Evolutionary conservation across 2,329 filamentous ascomycete species (phyloP), one percentile per base, ranked within the genome.

Genomic region (Diaporthe sp.): DNA sequence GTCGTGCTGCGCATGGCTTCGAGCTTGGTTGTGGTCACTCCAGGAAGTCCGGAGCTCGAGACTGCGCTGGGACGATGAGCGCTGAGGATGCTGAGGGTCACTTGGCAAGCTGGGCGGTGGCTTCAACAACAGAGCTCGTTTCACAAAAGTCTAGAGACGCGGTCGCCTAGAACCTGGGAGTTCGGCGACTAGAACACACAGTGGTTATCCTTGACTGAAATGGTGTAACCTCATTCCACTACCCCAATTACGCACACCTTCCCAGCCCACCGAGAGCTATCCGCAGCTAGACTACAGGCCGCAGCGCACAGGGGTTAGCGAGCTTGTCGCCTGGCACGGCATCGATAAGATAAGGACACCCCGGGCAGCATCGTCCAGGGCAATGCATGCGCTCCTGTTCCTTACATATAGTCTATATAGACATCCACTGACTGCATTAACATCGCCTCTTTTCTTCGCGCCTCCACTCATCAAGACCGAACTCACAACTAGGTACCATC

Each of bases 1-100:
- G 28, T 72, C 63, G 39, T 71, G 71, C 78, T 75, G 81, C 74
- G 81, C 84, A 82, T 82, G 75, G 80, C 78, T 76, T 39, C 71
- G 51, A 49, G 58, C 37, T 31, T 37, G 58, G 34, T 57, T 13
- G 22, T 39, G 37, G 51, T 9, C 49, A 53, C 31, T 55, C 47
- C 71, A 65, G 34, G 34, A 44, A n/a, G 71, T 60, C 51, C 58
- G 58, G 58, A 53, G 58, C 71, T 73, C 71, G 71, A 55, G 39
- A 28, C 6, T 25, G 49, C 47, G 22, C 37, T 65, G 71, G 71
- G 34, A 73, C 39, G 58, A 65, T 20, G 10, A 42, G 71, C 42
- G 37, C 47, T n/a, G 44, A 25, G n/a, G 37, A 25, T 6, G 25
- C 25, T 20, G 60, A 65, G 17, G 25, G 25, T 42, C 34, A 37